Percentiles rank a stretch among this genome's conserved stretches.
These are phyloP conservation scores for Cytospora mali DNA, from an alignment of 2,329 filamentous ascomycete species.

Conservation along the genomic window DNA sequence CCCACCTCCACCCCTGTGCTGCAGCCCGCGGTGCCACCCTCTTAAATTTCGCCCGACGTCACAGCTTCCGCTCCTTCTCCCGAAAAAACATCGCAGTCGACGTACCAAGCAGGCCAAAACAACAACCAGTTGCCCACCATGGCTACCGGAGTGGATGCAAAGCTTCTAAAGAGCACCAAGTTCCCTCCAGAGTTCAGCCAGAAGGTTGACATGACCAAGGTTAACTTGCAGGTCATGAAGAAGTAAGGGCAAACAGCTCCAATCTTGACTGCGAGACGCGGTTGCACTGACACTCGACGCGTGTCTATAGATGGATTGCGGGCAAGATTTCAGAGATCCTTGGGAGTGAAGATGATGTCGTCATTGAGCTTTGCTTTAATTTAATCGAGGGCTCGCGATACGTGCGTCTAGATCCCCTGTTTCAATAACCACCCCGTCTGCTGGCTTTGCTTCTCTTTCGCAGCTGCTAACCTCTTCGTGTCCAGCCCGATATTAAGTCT, in stretches of 20 bases:
- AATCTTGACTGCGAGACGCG: conserved; percentile 1
- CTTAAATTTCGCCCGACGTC: conserved; percentile 28
- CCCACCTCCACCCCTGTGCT: background rate
- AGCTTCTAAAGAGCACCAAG: conserved; percentile 87
- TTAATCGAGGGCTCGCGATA: conserved; percentile 73
- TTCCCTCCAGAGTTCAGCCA: conserved; percentile 91
- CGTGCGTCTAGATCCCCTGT: conserved; percentile 66
- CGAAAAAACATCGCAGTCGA: conserved; percentile 7
- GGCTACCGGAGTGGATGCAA: conserved; percentile 84
- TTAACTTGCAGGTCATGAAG: conserved; percentile 97
- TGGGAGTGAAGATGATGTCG: conserved; percentile 92
- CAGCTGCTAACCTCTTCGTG: conserved; percentile 28
- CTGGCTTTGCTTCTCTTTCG: background rate
- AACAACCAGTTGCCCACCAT: conserved; percentile 49
- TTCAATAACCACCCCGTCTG: background rate
- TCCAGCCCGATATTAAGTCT: conserved; percentile 90
- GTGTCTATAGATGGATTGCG: conserved; percentile 78
- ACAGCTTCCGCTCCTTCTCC: conserved; percentile 20
- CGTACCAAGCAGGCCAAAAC: background rate
- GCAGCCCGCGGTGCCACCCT: conserved; percentile 2
- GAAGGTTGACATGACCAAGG: conserved; percentile 96
- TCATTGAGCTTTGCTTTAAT: conserved; percentile 80
- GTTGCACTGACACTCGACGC: conserved; percentile 23
- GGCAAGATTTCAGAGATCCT: conserved; percentile 84
- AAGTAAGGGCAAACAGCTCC: conserved; percentile 61